Conservation (phyloP, 805 yeast genomes). For the Saccharomycopsis sp. region DNA sequence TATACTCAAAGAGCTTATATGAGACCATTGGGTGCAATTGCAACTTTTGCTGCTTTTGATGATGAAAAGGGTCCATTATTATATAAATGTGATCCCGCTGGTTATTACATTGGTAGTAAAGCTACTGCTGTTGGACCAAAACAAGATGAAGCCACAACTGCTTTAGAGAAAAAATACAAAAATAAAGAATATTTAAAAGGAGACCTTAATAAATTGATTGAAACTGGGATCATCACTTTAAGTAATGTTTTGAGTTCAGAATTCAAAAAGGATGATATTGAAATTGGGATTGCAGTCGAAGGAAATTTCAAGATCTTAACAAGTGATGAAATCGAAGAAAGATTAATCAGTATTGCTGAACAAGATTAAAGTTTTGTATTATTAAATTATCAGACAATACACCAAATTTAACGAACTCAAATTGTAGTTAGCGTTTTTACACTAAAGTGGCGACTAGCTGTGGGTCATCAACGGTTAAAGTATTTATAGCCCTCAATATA, state of each 20-base stretch:
- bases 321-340: constrained; percentile 87
- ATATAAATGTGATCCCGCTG: constrained; percentile 95
- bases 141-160: constrained; percentile 89
- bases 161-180: constrained; percentile 84
- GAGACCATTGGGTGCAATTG: constrained; percentile 95
- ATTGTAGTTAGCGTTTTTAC: too few species aligned
- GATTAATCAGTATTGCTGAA: constrained; percentile 91
- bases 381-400: too few species aligned
- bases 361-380: constrained; percentile 54
- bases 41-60: constrained; percentile 80
- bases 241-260: constrained; percentile 86
- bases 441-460: too few species aligned
- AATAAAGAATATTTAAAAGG: constrained; percentile 60
- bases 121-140: constrained; percentile 96
- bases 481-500: too few species aligned
- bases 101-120: constrained; percentile 81
- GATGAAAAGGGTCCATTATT: constrained; percentile 85
- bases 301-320: constrained; percentile 59
- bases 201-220: constrained; percentile 83
- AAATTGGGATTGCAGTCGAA: constrained; percentile 77
- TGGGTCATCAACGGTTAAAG: too few species aligned
- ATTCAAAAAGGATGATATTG: constrained; percentile 87
- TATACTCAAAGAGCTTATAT: constrained; percentile 97
- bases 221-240: constrained; percentile 77
- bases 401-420: too few species aligned